Percentiles rank a stretch among this genome's conserved stretches.
phyloP scores from a whole-genome alignment of 2,329 filamentous ascomycete genomes.

The Diaporthe ilicicola region DNA sequence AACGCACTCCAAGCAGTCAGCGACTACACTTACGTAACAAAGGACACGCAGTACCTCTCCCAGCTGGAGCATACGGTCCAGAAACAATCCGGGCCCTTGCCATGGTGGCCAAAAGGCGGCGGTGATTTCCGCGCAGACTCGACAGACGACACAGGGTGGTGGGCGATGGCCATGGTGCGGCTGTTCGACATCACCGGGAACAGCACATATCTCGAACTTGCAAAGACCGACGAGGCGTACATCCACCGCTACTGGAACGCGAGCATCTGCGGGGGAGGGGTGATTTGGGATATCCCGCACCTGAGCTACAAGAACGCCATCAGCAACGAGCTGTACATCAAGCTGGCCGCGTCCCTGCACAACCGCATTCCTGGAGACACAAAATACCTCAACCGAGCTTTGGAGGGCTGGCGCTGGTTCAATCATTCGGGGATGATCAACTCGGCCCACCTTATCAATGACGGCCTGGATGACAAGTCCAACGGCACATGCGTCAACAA shows the following conservation, averaged over 20 bases:
- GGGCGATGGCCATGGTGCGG: constrained; percentile 67
- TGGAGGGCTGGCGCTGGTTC: constrained; percentile 63
- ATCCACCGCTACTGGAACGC: constrained; percentile 58
- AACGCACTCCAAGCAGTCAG: constrained; percentile 46
- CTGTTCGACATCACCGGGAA: constrained; percentile 64
- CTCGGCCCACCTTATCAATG: constrained; percentile 58
- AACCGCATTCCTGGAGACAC: constrained; percentile 51
- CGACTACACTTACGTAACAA: constrained; percentile 47
- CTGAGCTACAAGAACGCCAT: constrained; percentile 62
- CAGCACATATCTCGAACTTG: constrained; percentile 60
- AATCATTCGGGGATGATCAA: constrained; percentile 60
- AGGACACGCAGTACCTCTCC: constrained; percentile 41
- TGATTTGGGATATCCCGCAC: constrained; percentile 64
- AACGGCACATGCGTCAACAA: constrained; percentile 59
- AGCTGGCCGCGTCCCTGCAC: constrained; percentile 61
- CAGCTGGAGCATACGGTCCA: constrained; percentile 44
- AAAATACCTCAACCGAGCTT: constrained; percentile 58
- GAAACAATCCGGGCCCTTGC: constrained; percentile 43
- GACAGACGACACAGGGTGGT: constrained; percentile 70
- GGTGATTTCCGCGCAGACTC: constrained; percentile 50
- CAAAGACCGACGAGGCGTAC: constrained; percentile 63
- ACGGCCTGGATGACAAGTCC: constrained; percentile 52
- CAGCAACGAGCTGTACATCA: constrained; percentile 66
- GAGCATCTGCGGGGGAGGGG: constrained; percentile 60
- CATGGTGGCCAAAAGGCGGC: constrained; percentile 47